Evolutionary conservation across 2,329 filamentous ascomycete genomes (phyloP).

Genomic region (Geosmithia morbida): DNA sequence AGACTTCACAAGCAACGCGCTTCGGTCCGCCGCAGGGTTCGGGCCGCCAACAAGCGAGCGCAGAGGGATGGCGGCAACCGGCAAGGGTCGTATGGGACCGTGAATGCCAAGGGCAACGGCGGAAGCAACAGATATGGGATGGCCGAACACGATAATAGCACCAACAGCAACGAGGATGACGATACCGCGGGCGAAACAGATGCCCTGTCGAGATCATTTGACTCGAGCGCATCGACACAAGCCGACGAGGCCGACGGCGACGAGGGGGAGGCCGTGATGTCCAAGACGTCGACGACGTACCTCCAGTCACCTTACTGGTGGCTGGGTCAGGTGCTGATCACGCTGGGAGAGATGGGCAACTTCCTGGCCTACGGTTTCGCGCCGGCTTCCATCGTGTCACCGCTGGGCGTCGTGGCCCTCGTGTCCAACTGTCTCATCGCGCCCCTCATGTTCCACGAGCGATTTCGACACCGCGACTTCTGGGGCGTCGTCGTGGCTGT

Average conservation of each 20-base stretch:
- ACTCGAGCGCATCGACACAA: conserved; percentile 17
- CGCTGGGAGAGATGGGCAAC: conserved; percentile 84
- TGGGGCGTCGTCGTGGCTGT: conserved; percentile 82
- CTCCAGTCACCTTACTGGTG: conserved; percentile 93
- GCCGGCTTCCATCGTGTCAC: conserved; percentile 92
- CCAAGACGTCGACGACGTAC: conserved; percentile 50
- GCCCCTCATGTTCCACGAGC: conserved; percentile 83
- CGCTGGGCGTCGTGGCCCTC: conserved; percentile 88
- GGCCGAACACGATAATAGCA: conserved; percentile 13
- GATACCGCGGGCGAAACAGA: conserved; percentile 26
- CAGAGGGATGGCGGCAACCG: conserved; percentile 9
- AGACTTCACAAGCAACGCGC: conserved; percentile 59
- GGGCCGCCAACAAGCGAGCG: conserved; percentile 34
- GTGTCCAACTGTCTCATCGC: conserved; percentile 96
- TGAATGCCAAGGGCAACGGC: conserved; percentile 10
- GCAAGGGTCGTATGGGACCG: conserved; percentile 18
- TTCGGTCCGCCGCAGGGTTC: conserved; percentile 38
- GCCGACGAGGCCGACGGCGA: conserved; percentile 7
- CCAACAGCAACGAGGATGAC: conserved; percentile 1
- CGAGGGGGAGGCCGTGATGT: conserved; percentile 13
- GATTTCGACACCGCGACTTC: conserved; percentile 71
- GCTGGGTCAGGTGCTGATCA: conserved; percentile 86
- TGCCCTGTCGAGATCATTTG: conserved; percentile 35
- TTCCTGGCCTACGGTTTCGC: conserved; percentile 97
- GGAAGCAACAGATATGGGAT: conserved; percentile 5